phyloP scores from a whole-genome alignment of 148 eudicot genomes.

The Arbutus unedo region DNA sequence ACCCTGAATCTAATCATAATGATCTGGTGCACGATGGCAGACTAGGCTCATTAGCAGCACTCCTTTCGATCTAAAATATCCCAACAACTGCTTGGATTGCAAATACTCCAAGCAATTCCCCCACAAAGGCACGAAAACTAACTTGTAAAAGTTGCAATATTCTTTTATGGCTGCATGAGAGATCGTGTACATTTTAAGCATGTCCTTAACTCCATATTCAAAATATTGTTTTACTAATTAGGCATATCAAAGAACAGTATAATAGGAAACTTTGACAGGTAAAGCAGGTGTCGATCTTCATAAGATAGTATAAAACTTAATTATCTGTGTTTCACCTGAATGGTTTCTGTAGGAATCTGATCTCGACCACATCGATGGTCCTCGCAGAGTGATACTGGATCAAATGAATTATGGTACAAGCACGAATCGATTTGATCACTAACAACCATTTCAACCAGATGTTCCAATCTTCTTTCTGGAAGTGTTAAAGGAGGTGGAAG shows the following conservation, averaged over 20 bases:
- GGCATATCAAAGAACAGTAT: neutral
- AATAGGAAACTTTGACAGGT: neutral
- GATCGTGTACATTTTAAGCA: neutral
- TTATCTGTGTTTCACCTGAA: constrained; percentile 47
- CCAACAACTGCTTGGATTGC: neutral
- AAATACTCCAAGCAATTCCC: neutral
- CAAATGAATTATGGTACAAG: constrained; percentile 60
- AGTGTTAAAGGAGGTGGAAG: constrained; percentile 69
- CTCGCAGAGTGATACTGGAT: constrained; percentile 53
- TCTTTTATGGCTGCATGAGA: neutral
- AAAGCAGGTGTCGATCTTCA: neutral
- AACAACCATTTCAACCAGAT: constrained; percentile 68
- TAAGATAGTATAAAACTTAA: neutral
- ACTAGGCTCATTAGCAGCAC: neutral
- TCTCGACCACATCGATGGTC: constrained; percentile 73
- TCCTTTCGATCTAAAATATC: neutral
- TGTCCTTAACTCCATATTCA: neutral
- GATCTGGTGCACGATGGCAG: neutral
- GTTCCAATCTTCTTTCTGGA: constrained; percentile 83
- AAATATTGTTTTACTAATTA: neutral
- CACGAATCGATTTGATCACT: constrained; percentile 66
- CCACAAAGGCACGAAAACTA: neutral
- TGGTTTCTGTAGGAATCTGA: constrained; percentile 73
- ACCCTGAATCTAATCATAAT: neutral
- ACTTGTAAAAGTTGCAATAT: neutral